Percentiles rank a stretch among this genome's conserved stretches.
Conservation (phyloP, 257 asterid species). For the Nicotiana noctiflora region DNA sequence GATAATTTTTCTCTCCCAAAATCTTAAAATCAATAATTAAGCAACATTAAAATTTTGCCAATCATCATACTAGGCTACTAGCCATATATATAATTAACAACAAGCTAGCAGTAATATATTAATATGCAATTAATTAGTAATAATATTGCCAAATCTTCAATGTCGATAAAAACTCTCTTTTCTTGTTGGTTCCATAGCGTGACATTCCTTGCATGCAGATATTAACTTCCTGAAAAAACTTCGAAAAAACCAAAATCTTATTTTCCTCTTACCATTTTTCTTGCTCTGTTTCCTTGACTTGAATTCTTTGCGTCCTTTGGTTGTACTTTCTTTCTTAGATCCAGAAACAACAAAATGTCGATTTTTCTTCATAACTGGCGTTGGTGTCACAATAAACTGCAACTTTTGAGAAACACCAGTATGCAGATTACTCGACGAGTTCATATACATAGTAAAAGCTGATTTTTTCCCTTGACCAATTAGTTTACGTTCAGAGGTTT, state of each 20-base stretch:
- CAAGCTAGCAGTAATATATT: background rate
- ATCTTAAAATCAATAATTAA: background rate
- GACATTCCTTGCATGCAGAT: conserved; percentile 70
- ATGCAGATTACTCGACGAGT: background rate
- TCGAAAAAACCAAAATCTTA: conserved; percentile 37
- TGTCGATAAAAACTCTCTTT: background rate
- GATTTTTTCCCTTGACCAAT: conserved; percentile 2
- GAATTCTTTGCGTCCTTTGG: conserved; percentile 9
- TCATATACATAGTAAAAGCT: background rate
- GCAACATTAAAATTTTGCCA: background rate
- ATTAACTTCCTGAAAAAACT: conserved; percentile 42
- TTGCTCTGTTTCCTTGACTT: conserved; percentile 20
- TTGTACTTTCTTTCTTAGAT: conserved; percentile 15
- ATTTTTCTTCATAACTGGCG: conserved; percentile 42
- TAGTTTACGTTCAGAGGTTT: conserved; percentile 15
- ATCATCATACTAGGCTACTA: background rate
- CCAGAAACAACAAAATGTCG: conserved; percentile 21
- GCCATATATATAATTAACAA: background rate
- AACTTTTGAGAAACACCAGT: conserved; percentile 44
- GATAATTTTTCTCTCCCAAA: background rate
- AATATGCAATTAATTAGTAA: background rate
- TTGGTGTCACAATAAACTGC: conserved; percentile 54
- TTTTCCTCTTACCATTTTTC: background rate
- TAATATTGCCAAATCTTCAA: background rate
- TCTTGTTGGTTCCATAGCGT: conserved; percentile 49